Conservation (phyloP, 2,329 filamentous ascomycete genomes). For the Rasamsonia emersonii region DNA sequence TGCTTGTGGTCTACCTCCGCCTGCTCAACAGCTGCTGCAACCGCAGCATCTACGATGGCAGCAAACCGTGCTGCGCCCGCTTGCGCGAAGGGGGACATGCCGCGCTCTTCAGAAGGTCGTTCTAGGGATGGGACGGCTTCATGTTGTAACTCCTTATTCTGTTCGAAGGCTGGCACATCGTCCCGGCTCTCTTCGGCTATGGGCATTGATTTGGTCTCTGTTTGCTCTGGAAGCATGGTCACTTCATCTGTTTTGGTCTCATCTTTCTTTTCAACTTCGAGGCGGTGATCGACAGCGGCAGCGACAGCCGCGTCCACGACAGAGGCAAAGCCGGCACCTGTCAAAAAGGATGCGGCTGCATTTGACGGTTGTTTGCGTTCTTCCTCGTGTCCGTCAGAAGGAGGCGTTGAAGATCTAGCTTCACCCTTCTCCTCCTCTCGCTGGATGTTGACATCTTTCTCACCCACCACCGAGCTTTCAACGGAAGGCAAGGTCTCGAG, state of each 20-base stretch:
- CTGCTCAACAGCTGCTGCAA: slow-evolving; percentile 14
- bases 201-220: no score
- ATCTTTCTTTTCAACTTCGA: background rate
- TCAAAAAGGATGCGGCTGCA: slow-evolving; percentile 6
- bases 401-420: slow-evolving; percentile 12
- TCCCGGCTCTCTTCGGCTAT: no score
- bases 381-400: slow-evolving; percentile 9
- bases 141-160: no score
- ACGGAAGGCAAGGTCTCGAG: slow-evolving; percentile 20
- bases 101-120: no score
- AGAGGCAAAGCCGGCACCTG: slow-evolving; percentile 6
- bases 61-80: slow-evolving; percentile 9
- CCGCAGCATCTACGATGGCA: slow-evolving; percentile 14
- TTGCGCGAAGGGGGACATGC: no score
- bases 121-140: no score
- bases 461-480: slow-evolving; percentile 22
- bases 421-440: no score
- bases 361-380: background rate
- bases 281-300: background rate
- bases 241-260: background rate
- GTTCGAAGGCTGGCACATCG: no score
- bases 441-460: slow-evolving; percentile 13
- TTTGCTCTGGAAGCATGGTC: background rate
- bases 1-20: no score
- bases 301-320: slow-evolving; percentile 2